These are phyloP conservation scores for Zasmidium angulare DNA, from an alignment of 2,329 filamentous ascomycete genomes.

Conservation along the genomic window DNA sequence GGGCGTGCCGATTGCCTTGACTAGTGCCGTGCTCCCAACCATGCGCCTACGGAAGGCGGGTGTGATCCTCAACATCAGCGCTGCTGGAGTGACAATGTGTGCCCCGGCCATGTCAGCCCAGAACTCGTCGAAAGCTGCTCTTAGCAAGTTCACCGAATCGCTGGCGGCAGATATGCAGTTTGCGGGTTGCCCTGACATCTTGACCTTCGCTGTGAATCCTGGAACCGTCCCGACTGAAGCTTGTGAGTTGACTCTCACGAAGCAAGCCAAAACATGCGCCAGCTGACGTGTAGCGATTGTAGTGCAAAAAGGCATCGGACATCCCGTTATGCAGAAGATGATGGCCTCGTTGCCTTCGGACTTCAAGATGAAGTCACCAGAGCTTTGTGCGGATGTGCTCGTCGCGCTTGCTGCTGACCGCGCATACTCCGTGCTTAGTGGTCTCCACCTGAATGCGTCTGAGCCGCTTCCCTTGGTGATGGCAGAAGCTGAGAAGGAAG, in stretches of 20 bases:
- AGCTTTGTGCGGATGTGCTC: constrained; percentile 19
- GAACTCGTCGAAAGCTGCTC: constrained; percentile 25
- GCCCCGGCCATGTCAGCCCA: constrained; percentile 26
- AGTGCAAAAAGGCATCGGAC: background rate
- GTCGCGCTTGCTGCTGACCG: constrained; percentile 22
- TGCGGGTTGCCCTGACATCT: constrained; percentile 9
- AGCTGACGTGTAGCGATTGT: background rate
- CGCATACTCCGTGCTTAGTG: constrained; percentile 16
- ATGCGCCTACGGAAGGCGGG: constrained; percentile 23
- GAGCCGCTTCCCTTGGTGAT: constrained; percentile 14
- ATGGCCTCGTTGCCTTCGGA: background rate
- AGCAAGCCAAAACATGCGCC: constrained; percentile 12
- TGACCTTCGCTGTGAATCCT: constrained; percentile 22
- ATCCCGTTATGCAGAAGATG: constrained; percentile 1
- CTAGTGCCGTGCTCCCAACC: constrained; percentile 23
- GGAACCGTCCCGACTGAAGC: constrained; percentile 21
- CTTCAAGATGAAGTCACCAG: constrained; percentile 13
- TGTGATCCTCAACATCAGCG: constrained; percentile 19
- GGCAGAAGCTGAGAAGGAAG: constrained; percentile 21
- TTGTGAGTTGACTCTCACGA: constrained; percentile 10
- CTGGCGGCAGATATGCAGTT: constrained; percentile 20
- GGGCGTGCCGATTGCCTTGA: constrained; percentile 20
- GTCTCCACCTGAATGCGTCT: constrained; percentile 19
- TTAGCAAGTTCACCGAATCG: constrained; percentile 27
- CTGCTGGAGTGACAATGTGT: constrained; percentile 13